Evolutionary conservation across 495 filamentous ascomycete genomes (phyloP).

Genomic region (Geoglossum glabrum): DNA sequence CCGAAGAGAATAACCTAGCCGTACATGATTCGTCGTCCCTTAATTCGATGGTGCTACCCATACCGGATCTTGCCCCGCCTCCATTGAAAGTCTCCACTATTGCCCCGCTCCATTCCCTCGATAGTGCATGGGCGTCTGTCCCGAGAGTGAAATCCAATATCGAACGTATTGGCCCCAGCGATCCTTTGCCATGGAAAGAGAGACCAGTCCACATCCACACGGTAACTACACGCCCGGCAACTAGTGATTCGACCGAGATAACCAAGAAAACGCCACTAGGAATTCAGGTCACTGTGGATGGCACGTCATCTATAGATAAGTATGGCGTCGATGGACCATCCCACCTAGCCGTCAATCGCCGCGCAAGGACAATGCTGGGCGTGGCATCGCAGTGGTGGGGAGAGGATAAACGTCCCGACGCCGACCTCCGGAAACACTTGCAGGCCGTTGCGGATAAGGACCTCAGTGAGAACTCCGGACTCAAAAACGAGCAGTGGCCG

Average conservation of each 20-base stretch:
- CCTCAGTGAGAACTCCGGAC: background rate
- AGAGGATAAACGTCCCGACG: background rate
- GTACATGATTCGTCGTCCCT: background rate
- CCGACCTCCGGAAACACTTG: background rate
- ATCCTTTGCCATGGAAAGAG: constrained; percentile 3
- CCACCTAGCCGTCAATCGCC: background rate
- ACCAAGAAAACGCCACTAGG: background rate
- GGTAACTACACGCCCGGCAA: background rate
- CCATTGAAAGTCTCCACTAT: background rate
- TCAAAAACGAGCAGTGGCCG: background rate
- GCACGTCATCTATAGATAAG: background rate
- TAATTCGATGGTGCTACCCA: background rate
- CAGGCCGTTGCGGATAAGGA: background rate
- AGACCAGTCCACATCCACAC: constrained; percentile 2
- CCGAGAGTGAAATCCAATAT: background rate
- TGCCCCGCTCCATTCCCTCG: background rate
- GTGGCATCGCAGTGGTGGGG: background rate
- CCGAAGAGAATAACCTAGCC: background rate
- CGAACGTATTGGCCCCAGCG: background rate
- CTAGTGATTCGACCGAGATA: background rate
- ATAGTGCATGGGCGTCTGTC: background rate
- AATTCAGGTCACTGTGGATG: background rate
- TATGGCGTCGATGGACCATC: background rate
- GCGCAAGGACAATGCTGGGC: background rate
- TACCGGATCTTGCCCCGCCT: background rate